Base-by-base conservation (phyloP, 2,329 filamentous ascomycete species). In the Phaeosphaeriaceae sp. region DNA sequence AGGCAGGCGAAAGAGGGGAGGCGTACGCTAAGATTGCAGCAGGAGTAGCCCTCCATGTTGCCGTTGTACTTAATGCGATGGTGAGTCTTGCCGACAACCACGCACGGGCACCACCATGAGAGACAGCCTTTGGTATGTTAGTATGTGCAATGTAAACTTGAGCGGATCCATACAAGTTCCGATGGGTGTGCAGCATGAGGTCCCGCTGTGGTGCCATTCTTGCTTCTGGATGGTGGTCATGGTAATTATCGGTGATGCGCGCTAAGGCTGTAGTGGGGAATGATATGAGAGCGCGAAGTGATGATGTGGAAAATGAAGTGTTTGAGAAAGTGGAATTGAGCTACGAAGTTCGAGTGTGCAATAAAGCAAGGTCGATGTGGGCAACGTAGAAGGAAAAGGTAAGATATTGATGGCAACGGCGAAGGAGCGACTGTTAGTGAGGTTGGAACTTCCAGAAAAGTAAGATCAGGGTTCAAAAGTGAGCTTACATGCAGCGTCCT, bases 61-160 rank as follows among this genome's bases (percentile, higher is more conserved):
- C 67, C 66, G 22, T 72, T 58, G 45, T 70, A 62, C 48, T 70
- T 69, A 41, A 68, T 48, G n/a, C 74, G 68, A 46, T 76, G 68
- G 46, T 70, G 68, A 3, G 69, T 69, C 15, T 69, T 66, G 9
- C 74, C 74, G 57, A 75, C 71, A 1, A 66, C 33, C 19, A 76
- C 66, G 61, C 74, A 76, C 19, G 73, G 74, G 45, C 70, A 71
- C 63, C 66, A 76, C 65, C 70, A 76, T 24, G 70, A 66, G 10
- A 76, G 61, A 47, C 70, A 66, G 61, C 74, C 73, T 76, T 7
- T 2, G 15, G 10, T 3, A 15, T 15, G 53, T 65, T 11, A 67
- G 58, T 31, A n/a, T 7, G 6, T 2, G 21, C 3, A 10, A 11
- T 1, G 36, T 1, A 6, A 3, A 19, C 1, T 5, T 27, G 11